Conservation (phyloP, 2,329 filamentous ascomycete genomes). For the Cryphonectria carpinicola region DNA sequence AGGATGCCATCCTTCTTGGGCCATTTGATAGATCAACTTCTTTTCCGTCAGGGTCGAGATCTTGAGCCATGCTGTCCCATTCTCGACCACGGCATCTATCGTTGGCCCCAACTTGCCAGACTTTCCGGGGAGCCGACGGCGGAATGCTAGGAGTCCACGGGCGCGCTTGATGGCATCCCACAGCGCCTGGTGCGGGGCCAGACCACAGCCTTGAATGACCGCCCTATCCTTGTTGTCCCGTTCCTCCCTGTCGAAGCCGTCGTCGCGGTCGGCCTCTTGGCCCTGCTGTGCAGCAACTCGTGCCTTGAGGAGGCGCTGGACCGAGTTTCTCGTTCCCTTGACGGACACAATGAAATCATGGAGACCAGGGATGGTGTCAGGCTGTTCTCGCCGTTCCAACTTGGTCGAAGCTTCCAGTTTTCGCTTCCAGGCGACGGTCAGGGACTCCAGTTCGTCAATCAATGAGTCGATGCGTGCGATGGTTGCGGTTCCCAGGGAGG, state of each 20-base stretch:
- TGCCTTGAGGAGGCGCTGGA: conserved; percentile 24
- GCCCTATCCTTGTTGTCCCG: conserved; percentile 27
- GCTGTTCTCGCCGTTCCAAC: conserved; percentile 27
- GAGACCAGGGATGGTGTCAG: conserved; percentile 26
- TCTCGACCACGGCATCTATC: conserved; percentile 28
- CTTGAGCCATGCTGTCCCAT: conserved; percentile 29
- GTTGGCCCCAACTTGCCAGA: conserved; percentile 21
- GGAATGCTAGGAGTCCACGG: conserved; percentile 27
- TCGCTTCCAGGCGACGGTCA: conserved; percentile 25
- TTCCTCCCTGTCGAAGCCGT: conserved; percentile 15
- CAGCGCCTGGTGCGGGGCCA: conserved; percentile 21
- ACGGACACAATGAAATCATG: conserved; percentile 29
- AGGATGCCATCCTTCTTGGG: conserved; percentile 30
- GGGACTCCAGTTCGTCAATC: conserved; percentile 22
- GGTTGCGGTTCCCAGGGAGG: conserved; percentile 13
- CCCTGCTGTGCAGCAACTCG: neutral
- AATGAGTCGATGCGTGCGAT: conserved; percentile 21
- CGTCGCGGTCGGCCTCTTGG: neutral
- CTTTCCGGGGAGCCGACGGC: conserved; percentile 23
- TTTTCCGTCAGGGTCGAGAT: conserved; percentile 27
- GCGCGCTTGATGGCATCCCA: conserved; percentile 29
- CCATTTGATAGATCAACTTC: conserved; percentile 29
- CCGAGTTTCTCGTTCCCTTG: conserved; percentile 24
- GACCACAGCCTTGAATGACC: conserved; percentile 23
- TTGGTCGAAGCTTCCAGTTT: conserved; percentile 21